These are phyloP conservation scores for Cinchona pubescens DNA, from an alignment of 257 asterid species.

Conservation along the genomic window DNA sequence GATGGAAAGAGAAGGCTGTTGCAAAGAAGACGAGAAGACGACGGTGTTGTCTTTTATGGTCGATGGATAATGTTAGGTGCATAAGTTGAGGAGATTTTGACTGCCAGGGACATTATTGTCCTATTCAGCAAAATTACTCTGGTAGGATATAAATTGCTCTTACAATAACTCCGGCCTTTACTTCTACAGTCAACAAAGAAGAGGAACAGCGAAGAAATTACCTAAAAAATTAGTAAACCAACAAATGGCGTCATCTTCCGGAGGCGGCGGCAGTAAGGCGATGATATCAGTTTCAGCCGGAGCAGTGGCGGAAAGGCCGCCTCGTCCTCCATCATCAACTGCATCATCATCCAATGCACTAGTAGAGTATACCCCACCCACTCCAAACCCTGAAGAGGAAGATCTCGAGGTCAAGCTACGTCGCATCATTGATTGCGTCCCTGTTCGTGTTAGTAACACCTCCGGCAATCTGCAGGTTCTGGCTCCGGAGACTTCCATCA, in stretches of 20 bases:
- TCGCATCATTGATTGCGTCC: constrained; percentile 88
- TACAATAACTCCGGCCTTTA: too few relatives aligned
- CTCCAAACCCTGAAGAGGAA: constrained; percentile 73
- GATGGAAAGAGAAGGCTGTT: too few relatives aligned
- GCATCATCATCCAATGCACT: constrained; percentile 59
- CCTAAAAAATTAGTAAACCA: too few relatives aligned
- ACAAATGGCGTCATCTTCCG: constrained; percentile 57
- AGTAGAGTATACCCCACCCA: constrained; percentile 68
- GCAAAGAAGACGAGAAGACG: too few relatives aligned
- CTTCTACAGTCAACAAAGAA: too few relatives aligned
- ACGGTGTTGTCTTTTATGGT: too few relatives aligned
- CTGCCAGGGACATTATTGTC: too few relatives aligned
- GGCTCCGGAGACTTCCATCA: constrained; percentile 99
- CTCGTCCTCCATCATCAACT: constrained; percentile 41
- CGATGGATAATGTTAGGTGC: too few relatives aligned
- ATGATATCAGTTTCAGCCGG: constrained; percentile 53
- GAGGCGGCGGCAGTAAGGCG: constrained; percentile 26
- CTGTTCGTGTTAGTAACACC: constrained; percentile 89
- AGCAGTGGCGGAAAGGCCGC: constrained; percentile 51
- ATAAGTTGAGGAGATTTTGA: too few relatives aligned
- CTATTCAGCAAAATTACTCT: too few relatives aligned
- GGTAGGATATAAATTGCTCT: too few relatives aligned
- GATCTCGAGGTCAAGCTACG: constrained; percentile 94
- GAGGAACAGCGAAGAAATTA: too few relatives aligned
- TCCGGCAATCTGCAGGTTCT: constrained; percentile 99